A percentile compares a stretch with the other conserved stretches of the same genome.
Evolutionary conservation across 345 rosid genomes (phyloP).

Genomic region (Populus euphratica): DNA sequence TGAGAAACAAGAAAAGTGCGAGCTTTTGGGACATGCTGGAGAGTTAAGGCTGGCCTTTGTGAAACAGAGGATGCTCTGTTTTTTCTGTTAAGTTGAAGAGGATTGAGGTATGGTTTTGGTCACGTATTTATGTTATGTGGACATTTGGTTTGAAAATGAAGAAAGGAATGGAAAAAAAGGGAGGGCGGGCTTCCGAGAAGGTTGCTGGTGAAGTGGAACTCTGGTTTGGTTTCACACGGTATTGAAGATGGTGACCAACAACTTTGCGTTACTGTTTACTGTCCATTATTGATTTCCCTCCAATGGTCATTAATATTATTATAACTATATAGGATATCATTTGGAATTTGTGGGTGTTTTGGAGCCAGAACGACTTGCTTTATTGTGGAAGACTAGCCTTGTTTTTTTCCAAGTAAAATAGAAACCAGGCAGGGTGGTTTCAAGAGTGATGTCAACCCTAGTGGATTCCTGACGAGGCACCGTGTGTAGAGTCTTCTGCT

Average conservation of each 20-base stretch:
- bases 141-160: too few species aligned
- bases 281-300: neutral
- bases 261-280: neutral
- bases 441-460: too few species aligned
- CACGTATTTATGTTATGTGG: neutral
- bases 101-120: too few species aligned
- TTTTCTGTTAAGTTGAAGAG: neutral
- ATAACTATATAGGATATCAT: too few species aligned
- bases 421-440: too few species aligned
- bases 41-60: neutral
- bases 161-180: neutral
- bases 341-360: too few species aligned
- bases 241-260: neutral
- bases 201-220: neutral
- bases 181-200: neutral
- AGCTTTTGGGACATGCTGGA: neutral
- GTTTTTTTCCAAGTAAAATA: too few species aligned
- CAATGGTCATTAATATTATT: too few species aligned
- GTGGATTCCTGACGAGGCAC: neutral
- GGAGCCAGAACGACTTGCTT: too few species aligned
- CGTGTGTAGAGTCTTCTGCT: neutral
- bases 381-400: too few species aligned
- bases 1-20: neutral
- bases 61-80: neutral
- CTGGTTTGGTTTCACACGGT: neutral